A percentile compares a stretch with the other conserved stretches of the same genome.
Evolutionary conservation across 306 rosid genomes (phyloP).

Genomic region (Dryas drummondii): DNA sequence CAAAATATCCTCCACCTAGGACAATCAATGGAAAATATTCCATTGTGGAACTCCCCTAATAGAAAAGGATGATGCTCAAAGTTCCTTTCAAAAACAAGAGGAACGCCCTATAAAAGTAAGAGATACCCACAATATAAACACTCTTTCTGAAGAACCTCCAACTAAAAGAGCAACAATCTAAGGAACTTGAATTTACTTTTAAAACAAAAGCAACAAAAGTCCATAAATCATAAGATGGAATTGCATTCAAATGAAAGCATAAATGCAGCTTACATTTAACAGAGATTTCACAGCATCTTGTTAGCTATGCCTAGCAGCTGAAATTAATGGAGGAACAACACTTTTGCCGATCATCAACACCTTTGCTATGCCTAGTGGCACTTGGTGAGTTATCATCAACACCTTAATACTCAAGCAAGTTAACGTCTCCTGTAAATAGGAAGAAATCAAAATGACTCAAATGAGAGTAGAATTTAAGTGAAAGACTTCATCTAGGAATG

Average conservation of each 20-base stretch:
- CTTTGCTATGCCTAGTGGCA: constrained; percentile 78
- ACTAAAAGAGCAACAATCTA: background rate
- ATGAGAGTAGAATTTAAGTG: background rate
- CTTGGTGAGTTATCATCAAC: constrained; percentile 71
- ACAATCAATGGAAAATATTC: background rate
- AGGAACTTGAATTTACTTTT: background rate
- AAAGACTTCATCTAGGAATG: background rate
- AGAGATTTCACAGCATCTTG: constrained; percentile 63
- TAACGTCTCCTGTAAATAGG: constrained; percentile 62
- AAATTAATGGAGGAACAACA: constrained; percentile 85
- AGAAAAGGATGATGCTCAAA: background rate
- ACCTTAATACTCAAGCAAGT: constrained; percentile 61
- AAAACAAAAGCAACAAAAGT: too few relatives aligned
- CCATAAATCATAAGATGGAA: background rate
- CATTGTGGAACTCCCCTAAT: background rate
- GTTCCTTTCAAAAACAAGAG: background rate
- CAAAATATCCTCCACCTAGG: background rate
- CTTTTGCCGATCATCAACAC: too few relatives aligned
- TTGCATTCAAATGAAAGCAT: background rate
- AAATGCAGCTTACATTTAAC: constrained; percentile 55
- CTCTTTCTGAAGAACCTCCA: background rate
- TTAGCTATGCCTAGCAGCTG: constrained; percentile 97
- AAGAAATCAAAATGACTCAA: constrained; percentile 17
- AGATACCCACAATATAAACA: background rate
- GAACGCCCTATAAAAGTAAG: background rate